Conservation (phyloP, 225 moss, liverwort and hornwort genomes). For the Pseudoscleropodium purum region DNA sequence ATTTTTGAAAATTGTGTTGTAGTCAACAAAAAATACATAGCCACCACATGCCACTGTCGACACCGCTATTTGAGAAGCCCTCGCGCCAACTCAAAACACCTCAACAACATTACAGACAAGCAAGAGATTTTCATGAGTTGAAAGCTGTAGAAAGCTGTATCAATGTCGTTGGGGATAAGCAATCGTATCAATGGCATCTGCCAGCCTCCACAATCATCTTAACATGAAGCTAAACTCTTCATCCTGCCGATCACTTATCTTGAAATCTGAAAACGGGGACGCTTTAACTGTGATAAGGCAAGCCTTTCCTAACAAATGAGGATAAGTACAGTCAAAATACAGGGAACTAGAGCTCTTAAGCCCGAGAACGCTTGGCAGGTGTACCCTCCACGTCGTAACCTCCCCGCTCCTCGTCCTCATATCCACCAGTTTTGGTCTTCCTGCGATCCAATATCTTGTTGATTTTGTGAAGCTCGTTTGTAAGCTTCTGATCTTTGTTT, state of each 20-base stretch:
- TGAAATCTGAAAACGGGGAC: not conserved
- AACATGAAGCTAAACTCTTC: not conserved
- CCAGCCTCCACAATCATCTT: not conserved
- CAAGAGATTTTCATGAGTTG: not conserved
- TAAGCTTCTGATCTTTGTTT: slow-evolving; percentile 98
- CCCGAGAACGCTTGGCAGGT: slow-evolving; percentile 64
- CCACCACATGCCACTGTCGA: not conserved
- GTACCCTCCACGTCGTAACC: slow-evolving; percentile 64
- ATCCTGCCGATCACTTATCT: not conserved
- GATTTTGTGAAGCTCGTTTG: slow-evolving; percentile 96
- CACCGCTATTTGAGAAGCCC: not conserved
- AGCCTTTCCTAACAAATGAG: not conserved
- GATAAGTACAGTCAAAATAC: not conserved
- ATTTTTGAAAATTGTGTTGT: too few species aligned
- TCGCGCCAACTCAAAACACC: not conserved
- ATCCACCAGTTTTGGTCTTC: slow-evolving; percentile 79
- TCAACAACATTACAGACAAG: not conserved
- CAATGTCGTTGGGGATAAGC: not conserved
- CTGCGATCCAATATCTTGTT: slow-evolving; percentile 96
- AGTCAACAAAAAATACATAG: too few species aligned
- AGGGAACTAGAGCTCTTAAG: not conserved
- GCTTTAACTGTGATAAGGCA: not conserved
- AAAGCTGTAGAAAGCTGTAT: not conserved
- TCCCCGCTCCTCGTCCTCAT: slow-evolving; percentile 67
- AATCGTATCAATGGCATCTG: not conserved